phyloP scores from a whole-genome alignment of 2,329 filamentous ascomycete species.

The Phialophora verrucosa region DNA sequence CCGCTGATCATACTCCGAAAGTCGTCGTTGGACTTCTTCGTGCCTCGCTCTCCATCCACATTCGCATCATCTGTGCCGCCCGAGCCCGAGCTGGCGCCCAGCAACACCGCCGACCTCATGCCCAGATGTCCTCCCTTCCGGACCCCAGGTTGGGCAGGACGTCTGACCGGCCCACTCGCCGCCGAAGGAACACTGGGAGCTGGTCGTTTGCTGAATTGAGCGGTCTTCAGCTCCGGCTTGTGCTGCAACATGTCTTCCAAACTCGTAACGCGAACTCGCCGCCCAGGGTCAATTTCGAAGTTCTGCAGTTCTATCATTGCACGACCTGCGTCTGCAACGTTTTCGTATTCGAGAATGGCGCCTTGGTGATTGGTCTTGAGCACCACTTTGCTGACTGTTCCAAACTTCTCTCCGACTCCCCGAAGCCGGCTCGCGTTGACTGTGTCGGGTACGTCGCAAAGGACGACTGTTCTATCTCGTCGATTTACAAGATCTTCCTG shows the following conservation, averaged over 20 bases:
- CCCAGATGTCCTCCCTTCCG: constrained; percentile 37
- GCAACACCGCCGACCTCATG: constrained; percentile 23
- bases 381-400: constrained; percentile 74
- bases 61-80: constrained; percentile 29
- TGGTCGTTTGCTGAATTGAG: constrained; percentile 49
- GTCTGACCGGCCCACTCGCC: constrained; percentile 48
- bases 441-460: constrained; percentile 89
- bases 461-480: constrained; percentile 73
- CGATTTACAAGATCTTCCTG: constrained; percentile 48
- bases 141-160: constrained; percentile 53
- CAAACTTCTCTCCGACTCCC: constrained; percentile 72
- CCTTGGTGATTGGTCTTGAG: constrained; percentile 82
- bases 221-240: constrained; percentile 49
- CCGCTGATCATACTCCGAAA: constrained; percentile 51
- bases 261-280: constrained; percentile 55
- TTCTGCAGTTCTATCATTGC: constrained; percentile 55
- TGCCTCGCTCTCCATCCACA: constrained; percentile 2
- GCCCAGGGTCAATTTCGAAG: constrained; percentile 52
- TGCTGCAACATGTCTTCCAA: constrained; percentile 58
- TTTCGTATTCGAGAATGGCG: constrained; percentile 81
- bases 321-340: constrained; percentile 72
- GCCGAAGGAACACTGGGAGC: constrained; percentile 43
- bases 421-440: constrained; percentile 85
- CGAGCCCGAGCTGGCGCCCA: constrained; percentile 7
- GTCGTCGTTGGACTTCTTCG: constrained; percentile 62